These are phyloP conservation scores for Citrus sinensis DNA, from an alignment of 345 rosid species.

Conservation along the genomic window DVS_A1.0 CM039163.1:6112501-6113000, in stretches of 20 bases:
- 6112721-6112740: no score
- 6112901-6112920: not conserved
- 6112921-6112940: not conserved
- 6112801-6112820: not conserved
- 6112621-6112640: not conserved
- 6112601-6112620: not conserved
- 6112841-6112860: not conserved
- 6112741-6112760: not conserved
- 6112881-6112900: not conserved
- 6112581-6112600: not conserved
- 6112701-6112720: no score
- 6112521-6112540: not conserved
- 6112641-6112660: no score
- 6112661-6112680: no score
- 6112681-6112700: no score
- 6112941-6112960: not conserved
- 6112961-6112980: not conserved
- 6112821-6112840: not conserved
- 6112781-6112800: not conserved
- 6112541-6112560: not conserved
- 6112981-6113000: not conserved
- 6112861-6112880: not conserved
- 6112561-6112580: not conserved
- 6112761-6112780: not conserved
- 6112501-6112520: not conserved